Conservation (phyloP, 176 grass and related monocot genomes). For the Sorghum bicolor region DNA sequence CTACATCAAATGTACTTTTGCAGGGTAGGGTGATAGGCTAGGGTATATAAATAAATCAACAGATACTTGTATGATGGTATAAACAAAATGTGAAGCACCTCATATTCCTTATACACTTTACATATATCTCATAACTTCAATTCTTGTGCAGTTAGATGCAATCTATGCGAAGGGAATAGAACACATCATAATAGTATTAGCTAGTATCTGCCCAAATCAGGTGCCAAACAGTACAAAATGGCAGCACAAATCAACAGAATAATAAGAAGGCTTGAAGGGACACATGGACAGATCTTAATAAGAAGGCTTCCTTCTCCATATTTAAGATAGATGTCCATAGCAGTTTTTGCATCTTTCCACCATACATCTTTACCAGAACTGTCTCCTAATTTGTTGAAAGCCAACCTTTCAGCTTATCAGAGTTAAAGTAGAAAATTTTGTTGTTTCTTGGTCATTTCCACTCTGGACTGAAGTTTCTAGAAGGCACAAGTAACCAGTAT, state of each 20-base stretch:
- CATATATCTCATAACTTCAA: not conserved
- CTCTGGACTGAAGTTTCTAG: not conserved
- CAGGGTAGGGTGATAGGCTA: not conserved
- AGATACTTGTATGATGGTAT: not conserved
- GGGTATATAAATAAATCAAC: not conserved
- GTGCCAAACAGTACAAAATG: not conserved
- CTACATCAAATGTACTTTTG: not conserved
- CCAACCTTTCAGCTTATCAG: not conserved
- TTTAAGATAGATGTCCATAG: not conserved
- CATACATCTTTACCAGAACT: not conserved
- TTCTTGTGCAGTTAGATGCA: not conserved
- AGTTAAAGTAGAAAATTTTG: not conserved
- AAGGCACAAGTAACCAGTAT: not conserved
- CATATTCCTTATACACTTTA: not conserved
- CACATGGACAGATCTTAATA: not conserved
- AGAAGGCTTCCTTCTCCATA: not conserved
- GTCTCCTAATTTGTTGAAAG: conserved; percentile 21
- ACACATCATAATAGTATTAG: not conserved
- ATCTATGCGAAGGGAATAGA: not conserved
- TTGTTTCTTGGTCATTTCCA: not conserved
- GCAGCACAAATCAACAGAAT: not conserved
- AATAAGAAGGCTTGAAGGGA: conserved; percentile 9
- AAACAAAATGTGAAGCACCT: not conserved
- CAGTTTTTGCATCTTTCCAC: not conserved
- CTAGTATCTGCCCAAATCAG: not conserved